Evolutionary conservation across 2,329 filamentous ascomycete genomes (phyloP).

Genomic region (Colletotrichum melonis): DNA sequence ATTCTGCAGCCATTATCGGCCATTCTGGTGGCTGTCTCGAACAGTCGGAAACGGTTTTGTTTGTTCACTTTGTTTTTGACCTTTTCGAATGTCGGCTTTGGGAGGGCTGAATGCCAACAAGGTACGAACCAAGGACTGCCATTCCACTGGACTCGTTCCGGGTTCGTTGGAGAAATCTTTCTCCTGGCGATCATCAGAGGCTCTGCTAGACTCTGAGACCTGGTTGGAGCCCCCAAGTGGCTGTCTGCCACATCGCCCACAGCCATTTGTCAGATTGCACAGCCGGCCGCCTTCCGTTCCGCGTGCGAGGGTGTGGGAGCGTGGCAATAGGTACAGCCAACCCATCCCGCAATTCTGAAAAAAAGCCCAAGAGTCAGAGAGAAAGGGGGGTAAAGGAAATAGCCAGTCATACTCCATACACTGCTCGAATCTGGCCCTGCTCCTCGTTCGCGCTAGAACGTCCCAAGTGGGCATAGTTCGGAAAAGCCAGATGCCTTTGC

Average conservation of each 20-base stretch:
- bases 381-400: neutral
- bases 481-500: conserved; percentile 11
- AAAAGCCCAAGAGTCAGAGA: neutral
- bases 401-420: conserved; percentile 17
- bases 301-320: neutral
- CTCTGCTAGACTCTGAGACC: conserved; percentile 21
- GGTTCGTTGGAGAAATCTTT: neutral
- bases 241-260: conserved; percentile 7
- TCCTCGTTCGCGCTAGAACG: neutral
- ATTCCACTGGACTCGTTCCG: conserved; percentile 23
- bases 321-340: conserved; percentile 1
- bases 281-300: conserved; percentile 1
- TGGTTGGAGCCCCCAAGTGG: conserved; percentile 4
- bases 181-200: conserved; percentile 31
- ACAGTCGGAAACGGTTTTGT: conserved; percentile 18
- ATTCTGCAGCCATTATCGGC: conserved; percentile 6
- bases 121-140: neutral
- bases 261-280: conserved; percentile 4
- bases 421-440: neutral
- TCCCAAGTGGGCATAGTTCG: conserved; percentile 25
- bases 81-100: conserved; percentile 5
- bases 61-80: conserved; percentile 1
- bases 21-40: neutral
- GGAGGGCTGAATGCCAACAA: neutral
- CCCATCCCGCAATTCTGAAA: neutral